phyloP scores from a whole-genome alignment of 2,329 filamentous ascomycete species.

The Teratosphaeria pseudoeucalypti region DNA sequence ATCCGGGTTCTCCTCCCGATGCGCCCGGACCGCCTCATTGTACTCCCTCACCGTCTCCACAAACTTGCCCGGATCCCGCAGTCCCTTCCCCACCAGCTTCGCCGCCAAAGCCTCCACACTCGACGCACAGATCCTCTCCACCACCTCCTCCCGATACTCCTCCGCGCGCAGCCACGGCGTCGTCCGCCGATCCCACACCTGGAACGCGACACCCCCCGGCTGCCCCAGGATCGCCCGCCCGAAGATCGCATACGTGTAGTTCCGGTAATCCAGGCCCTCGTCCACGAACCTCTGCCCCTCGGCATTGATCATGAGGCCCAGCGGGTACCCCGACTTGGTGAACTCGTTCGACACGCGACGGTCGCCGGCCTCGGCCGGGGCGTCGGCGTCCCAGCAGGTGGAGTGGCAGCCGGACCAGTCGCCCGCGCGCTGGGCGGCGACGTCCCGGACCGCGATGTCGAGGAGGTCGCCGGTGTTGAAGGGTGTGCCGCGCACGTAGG shows the following conservation, averaged over 20 bases:
- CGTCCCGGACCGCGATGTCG: slow-evolving; percentile 37
- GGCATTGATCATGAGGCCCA: slow-evolving; percentile 55
- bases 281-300: slow-evolving; percentile 54
- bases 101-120: slow-evolving; percentile 48
- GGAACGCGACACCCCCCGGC: slow-evolving; percentile 49
- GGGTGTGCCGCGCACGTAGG: slow-evolving; percentile 52
- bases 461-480: slow-evolving; percentile 54
- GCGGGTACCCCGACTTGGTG: slow-evolving; percentile 59
- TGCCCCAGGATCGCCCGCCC: slow-evolving; percentile 52
- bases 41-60: slow-evolving; percentile 45
- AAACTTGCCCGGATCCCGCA: slow-evolving; percentile 39
- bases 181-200: slow-evolving; percentile 50
- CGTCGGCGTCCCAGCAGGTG: slow-evolving; percentile 55
- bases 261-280: slow-evolving; percentile 54
- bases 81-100: slow-evolving; percentile 37
- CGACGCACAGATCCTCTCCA: slow-evolving; percentile 41
- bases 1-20: slow-evolving; percentile 35
- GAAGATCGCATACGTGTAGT: slow-evolving; percentile 59
- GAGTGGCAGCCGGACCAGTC: slow-evolving; percentile 52
- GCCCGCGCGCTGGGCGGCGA: slow-evolving; percentile 31
- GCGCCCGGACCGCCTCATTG: slow-evolving; percentile 46
- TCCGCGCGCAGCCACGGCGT: slow-evolving; percentile 47
- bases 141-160: slow-evolving; percentile 52
- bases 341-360: slow-evolving; percentile 53
- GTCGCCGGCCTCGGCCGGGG: slow-evolving; percentile 45